A percentile compares a stretch with the other conserved stretches of the same genome.
These are phyloP conservation scores for Abrus pulchellus DNA, from an alignment of 306 rosid genomes.

Conservation along the genomic window DNA sequence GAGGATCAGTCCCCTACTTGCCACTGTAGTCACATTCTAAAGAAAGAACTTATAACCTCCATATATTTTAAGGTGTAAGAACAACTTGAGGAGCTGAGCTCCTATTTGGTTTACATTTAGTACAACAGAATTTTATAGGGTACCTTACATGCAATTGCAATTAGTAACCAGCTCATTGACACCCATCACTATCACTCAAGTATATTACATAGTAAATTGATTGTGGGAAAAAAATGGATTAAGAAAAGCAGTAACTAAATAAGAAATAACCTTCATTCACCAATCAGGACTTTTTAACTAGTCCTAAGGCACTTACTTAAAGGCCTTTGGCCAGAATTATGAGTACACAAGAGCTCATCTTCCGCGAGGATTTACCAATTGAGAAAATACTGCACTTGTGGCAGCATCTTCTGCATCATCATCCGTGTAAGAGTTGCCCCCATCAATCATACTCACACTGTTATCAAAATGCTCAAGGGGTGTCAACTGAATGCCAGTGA, in stretches of 20 bases:
- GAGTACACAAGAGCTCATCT: constrained; percentile 58
- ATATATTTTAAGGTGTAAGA: constrained; percentile 48
- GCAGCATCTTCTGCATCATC: constrained; percentile 75
- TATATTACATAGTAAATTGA: constrained; percentile 56
- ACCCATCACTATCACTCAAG: constrained; percentile 44
- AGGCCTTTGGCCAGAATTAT: constrained; percentile 40
- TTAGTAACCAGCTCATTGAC: constrained; percentile 31
- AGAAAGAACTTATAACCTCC: constrained; percentile 27
- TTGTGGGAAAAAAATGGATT: constrained; percentile 42
- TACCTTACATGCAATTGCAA: constrained; percentile 41
- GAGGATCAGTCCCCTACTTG: background rate
- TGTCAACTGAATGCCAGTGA: constrained; percentile 75
- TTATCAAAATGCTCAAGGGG: constrained; percentile 81
- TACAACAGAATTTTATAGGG: constrained; percentile 49
- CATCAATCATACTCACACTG: constrained; percentile 81
- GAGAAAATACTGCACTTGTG: constrained; percentile 93
- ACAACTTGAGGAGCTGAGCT: constrained; percentile 44
- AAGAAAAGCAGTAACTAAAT: constrained; percentile 34
- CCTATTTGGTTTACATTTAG: constrained; percentile 40
- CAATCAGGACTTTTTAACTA: constrained; percentile 34
- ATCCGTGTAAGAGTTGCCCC: constrained; percentile 61
- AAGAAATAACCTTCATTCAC: constrained; percentile 43
- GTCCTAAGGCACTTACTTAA: constrained; percentile 42
- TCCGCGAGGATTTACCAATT: constrained; percentile 91
- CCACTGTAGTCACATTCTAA: background rate